A percentile compares a stretch with the other conserved stretches of the same genome.
Evolutionary conservation across 257 asterid species (phyloP).

Genomic region (Solanum boliviense): DNA sequence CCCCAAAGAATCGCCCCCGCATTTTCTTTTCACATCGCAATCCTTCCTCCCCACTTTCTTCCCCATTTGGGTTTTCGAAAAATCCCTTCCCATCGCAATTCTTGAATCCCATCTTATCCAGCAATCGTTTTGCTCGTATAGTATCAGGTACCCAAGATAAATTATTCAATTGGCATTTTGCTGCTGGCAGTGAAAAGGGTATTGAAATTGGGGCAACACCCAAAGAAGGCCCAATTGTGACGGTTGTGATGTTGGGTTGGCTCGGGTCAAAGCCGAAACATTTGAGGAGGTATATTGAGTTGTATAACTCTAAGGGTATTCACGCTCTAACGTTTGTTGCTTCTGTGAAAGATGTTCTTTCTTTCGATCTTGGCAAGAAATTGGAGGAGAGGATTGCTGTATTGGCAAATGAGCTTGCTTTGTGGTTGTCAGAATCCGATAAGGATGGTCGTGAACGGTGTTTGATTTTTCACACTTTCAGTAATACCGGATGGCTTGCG

Average conservation of each 20-base stretch:
- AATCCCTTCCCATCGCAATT: not conserved
- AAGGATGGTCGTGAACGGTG: slow-evolving; percentile 41
- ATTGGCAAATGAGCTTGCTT: slow-evolving; percentile 40
- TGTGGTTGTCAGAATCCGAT: slow-evolving; percentile 45
- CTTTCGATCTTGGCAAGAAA: slow-evolving; percentile 59
- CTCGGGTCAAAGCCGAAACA: slow-evolving; percentile 70
- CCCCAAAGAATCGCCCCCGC: not conserved
- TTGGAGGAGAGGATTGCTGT: slow-evolving; percentile 43
- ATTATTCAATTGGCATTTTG: slow-evolving; percentile 33
- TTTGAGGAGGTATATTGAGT: slow-evolving; percentile 54
- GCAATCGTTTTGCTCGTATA: slow-evolving; percentile 16
- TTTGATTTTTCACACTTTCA: slow-evolving; percentile 75
- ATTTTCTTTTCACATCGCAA: not conserved
- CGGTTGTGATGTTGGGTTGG: slow-evolving; percentile 88
- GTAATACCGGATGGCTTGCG: slow-evolving; percentile 98
- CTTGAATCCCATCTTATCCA: slow-evolving; percentile 10
- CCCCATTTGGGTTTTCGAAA: not conserved
- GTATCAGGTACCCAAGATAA: slow-evolving; percentile 14
- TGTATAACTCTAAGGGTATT: slow-evolving; percentile 56
- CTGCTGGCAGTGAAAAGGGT: not conserved
- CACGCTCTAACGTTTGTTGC: slow-evolving; percentile 62
- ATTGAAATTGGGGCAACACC: not conserved
- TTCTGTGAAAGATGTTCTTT: slow-evolving; percentile 65
- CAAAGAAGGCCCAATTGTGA: slow-evolving; percentile 36
- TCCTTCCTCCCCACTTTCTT: not conserved